phyloP scores from a whole-genome alignment of 352 stramenopile genomes.

The Globisporangium lucens region DNA sequence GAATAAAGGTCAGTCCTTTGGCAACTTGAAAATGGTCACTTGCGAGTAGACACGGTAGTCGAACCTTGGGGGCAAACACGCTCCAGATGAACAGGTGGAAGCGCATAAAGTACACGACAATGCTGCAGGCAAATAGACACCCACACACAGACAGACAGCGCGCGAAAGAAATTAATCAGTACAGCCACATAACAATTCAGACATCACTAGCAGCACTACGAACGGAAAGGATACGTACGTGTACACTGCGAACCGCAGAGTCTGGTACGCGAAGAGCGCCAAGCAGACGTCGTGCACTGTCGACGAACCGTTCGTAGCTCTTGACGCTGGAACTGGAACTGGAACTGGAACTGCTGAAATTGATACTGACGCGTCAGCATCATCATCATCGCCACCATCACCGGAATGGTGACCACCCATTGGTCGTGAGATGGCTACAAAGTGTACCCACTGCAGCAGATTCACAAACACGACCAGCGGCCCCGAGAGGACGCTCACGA shows the following conservation, averaged over 20 bases:
- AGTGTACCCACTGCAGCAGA: conserved; percentile 36
- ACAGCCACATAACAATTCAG: conserved; percentile 6
- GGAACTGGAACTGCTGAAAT: background rate
- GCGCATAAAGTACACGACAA: conserved; percentile 85
- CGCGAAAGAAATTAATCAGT: background rate
- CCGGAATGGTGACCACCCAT: background rate
- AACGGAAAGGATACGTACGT: conserved; percentile 31
- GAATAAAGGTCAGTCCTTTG: background rate
- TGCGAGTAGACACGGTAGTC: too few species aligned
- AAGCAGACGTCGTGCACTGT: conserved; percentile 20
- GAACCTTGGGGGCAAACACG: conserved; percentile 87
- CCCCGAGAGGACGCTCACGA: conserved; percentile 70
- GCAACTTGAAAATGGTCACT: background rate
- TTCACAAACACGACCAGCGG: conserved; percentile 62
- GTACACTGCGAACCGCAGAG: conserved; percentile 61
- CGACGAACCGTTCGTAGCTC: background rate
- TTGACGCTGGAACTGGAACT: too few species aligned
- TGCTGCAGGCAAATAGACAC: conserved; percentile 24
- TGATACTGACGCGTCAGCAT: background rate
- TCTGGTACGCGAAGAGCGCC: conserved; percentile 52
- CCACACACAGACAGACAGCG: background rate
- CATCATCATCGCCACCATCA: background rate
- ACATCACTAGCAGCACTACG: background rate
- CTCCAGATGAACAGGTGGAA: conserved; percentile 92
- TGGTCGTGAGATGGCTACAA: conserved; percentile 7